Base-by-base conservation (phyloP, 164 flowering plant species). In the Magnolia officinalis region DNA sequence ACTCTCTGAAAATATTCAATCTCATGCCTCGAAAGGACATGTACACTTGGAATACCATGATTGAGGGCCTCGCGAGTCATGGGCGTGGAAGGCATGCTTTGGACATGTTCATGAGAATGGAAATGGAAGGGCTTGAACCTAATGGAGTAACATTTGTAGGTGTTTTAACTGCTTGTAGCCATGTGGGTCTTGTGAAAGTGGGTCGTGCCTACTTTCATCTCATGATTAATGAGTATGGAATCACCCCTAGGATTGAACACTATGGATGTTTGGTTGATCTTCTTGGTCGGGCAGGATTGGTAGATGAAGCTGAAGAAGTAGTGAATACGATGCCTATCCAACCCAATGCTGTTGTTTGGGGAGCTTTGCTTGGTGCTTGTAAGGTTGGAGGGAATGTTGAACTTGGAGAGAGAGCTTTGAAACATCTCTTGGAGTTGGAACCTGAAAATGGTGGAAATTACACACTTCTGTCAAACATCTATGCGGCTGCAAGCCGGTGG, bases 401-500 rank as follows among this genome's bases (percentile, higher is more conserved):
- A 72, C 21, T 81, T 0, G 73, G 77, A 18, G 83, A 81, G 74
- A 73, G 78, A 70, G 79, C 83, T 24, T 81, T 78, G 19, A 63
- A 83, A 20, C 78, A 65, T 50, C 80, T 83, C 52, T 69, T 82
- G 52, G 81, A 77, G 29, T 75, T 85, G 79, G 85, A 85, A 69
- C 83, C 85, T 13, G 9, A 18, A 24, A 83, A 83, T 76, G 82
- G 85, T 3, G 85, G 81, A 50, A 82, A 82, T 49, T 83, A 85
- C 77, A 83, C 81, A 13, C 78, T 81, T 59, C 71, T 85, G 63
- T 83, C 87, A 51, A 85, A 85, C 72, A 45, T 79, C 23, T 81
- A 79, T 67, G 85, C 85, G 58, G 75, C 80, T 0, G 14, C 72
- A 63, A 81, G 74, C 18, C 75, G 72, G 8, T 83, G 87, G 87